These are phyloP conservation scores for Discostella stelligeroides DNA, from an alignment of 108 stramenopile species.

Conservation along the genomic window DNA sequence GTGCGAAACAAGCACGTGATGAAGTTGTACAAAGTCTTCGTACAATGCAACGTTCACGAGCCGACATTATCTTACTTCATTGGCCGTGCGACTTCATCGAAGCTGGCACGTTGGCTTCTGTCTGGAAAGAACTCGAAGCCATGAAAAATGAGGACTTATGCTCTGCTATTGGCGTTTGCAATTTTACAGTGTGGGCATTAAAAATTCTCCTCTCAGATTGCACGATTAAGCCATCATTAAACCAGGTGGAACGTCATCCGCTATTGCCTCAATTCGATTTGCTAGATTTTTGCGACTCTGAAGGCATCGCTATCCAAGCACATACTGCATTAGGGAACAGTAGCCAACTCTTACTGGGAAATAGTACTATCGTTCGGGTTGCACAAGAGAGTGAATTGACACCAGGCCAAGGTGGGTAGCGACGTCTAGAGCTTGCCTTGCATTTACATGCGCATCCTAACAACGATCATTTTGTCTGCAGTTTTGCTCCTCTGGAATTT, in stretches of 20 bases:
- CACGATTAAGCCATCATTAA: slow-evolving; percentile 60
- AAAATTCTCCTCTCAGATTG: slow-evolving; percentile 53
- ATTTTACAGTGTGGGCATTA: slow-evolving; percentile 67
- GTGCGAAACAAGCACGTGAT: slow-evolving; percentile 56
- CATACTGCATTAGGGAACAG: slow-evolving; percentile 67
- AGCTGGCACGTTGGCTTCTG: slow-evolving; percentile 42
- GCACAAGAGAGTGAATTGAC: slow-evolving; percentile 46
- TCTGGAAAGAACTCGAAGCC: slow-evolving; percentile 80
- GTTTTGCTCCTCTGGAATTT: slow-evolving; percentile 75
- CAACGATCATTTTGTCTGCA: background rate
- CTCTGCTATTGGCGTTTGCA: slow-evolving; percentile 72
- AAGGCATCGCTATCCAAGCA: slow-evolving; percentile 66
- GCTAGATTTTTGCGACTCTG: slow-evolving; percentile 65
- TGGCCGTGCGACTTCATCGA: slow-evolving; percentile 82
- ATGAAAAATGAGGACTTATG: slow-evolving; percentile 56
- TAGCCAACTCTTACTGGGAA: slow-evolving; percentile 24
- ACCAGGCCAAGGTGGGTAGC: slow-evolving; percentile 48
- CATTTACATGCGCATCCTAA: background rate
- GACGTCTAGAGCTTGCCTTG: background rate
- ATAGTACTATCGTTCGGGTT: slow-evolving; percentile 27
- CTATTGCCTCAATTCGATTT: slow-evolving; percentile 65
- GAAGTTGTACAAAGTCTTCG: slow-evolving; percentile 57
- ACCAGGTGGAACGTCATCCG: slow-evolving; percentile 89
- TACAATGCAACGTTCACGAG: slow-evolving; percentile 39
- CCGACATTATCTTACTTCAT: slow-evolving; percentile 76